Conservation (phyloP, 192 early-diverging fungal species). For the Backusella morwellensis region DNA sequence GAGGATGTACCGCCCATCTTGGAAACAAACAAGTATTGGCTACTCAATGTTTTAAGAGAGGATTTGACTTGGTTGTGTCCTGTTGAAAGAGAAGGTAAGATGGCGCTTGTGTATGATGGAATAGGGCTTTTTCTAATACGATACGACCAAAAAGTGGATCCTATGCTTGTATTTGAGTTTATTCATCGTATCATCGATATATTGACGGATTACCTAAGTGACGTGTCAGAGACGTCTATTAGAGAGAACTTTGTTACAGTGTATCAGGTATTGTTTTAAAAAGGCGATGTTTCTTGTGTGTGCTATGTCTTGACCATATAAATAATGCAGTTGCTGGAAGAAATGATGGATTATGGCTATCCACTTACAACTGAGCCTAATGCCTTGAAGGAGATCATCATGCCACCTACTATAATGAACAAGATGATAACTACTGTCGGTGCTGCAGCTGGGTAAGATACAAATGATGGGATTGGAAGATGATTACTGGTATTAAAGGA, state of each 20-base stretch:
- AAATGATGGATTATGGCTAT: constrained; percentile 91
- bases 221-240: constrained; percentile 76
- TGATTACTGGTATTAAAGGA: neutral
- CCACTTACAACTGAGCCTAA: constrained; percentile 87
- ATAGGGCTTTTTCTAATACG: neutral
- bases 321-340: constrained; percentile 72
- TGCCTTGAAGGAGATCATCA: constrained; percentile 82
- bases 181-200: constrained; percentile 78
- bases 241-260: constrained; percentile 94
- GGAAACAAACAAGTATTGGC: constrained; percentile 58
- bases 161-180: constrained; percentile 83
- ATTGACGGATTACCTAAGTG: constrained; percentile 80
- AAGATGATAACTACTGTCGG: constrained; percentile 86
- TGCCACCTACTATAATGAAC: constrained; percentile 81
- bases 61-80: constrained; percentile 77
- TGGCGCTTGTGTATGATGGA: neutral
- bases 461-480: neutral
- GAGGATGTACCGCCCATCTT: constrained; percentile 67
- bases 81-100: constrained; percentile 70
- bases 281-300: neutral
- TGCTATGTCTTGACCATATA: neutral
- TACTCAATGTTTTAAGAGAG: constrained; percentile 66
- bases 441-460: constrained; percentile 42
- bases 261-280: constrained; percentile 58
- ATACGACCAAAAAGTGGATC: constrained; percentile 54